Base-by-base conservation (phyloP, 768 basidiomycete genomes). In the Holtermanniella nyarrowii region DNA sequence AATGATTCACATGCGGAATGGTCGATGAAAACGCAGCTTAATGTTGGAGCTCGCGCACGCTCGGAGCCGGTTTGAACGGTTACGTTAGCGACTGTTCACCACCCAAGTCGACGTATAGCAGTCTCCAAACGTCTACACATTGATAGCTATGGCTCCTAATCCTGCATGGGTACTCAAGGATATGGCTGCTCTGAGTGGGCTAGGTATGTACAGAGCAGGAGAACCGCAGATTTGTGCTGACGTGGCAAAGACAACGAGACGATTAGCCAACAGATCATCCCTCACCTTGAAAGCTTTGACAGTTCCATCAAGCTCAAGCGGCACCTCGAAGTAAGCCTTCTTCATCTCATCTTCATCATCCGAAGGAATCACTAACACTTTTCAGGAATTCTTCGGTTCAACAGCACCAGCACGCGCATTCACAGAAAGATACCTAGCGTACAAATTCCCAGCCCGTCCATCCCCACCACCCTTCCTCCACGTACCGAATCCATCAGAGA, bases 351-450 rank as follows among this genome's bases (percentile, higher is more conserved):
- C 5, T 20, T 16, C 16, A 22, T 11, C 27, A 22, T 37, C 10
- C 23, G 13, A 20, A 25, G 10, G n/a, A 12, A 12, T 43, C 7
- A 16, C 53, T 20, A 23, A 26, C 5, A n/a, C 12, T 21, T 46
- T 25, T 16, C 45, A 68, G 65, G 67, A 69, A 52, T 62, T 71
- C 24, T 61, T 68, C n/a, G 69, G 69, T 11, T 48, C 63, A 3
- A 44, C 55, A 3, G 55, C 64, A 11, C 26, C 50, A 22, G 56
- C 66, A 2, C 63, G 64, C 49, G 12, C 57, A 21, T 71, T 71
- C 47, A 61, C 54, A 18, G 31, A 49, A 25, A 50, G 54, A 26
- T 71, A 71, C 54, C 41, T 63, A 2, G 41, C 58, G 3, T 31
- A 48, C 25, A 59, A 62, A 18, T 71, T 71, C 48, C 67, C 65